Percentiles rank a stretch among this genome's conserved stretches.
Conservation (phyloP, 1,139 yeast genomes). For the Scheffersomyces parashehatae region DNA sequence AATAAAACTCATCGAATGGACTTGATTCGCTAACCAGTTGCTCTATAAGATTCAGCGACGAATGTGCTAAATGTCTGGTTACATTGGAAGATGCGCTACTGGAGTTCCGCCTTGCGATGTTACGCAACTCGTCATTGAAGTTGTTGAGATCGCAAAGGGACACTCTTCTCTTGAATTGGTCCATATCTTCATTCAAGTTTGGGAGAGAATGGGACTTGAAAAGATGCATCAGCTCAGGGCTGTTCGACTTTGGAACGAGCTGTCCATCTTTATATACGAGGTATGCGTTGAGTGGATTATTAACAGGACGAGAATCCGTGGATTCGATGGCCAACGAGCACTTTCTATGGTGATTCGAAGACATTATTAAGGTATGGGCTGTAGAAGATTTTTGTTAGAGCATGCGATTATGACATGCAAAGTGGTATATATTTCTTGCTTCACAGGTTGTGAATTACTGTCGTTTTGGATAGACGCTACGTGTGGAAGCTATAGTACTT, state of each 20-base stretch:
- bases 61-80: background rate
- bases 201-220: conserved; percentile 8
- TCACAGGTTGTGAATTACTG: too few relatives aligned
- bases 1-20: background rate
- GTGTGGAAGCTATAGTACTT: too few relatives aligned
- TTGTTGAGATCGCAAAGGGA: conserved; percentile 28
- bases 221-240: background rate
- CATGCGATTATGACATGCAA: too few relatives aligned
- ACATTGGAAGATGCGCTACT: conserved; percentile 1
- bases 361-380: background rate
- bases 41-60: background rate
- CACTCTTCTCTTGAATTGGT: conserved; percentile 7
- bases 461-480: too few relatives aligned
- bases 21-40: background rate
- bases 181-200: conserved; percentile 9
- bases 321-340: conserved; percentile 26
- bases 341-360: conserved; percentile 6
- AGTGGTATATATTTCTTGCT: too few relatives aligned
- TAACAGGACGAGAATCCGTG: conserved; percentile 10
- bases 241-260: conserved; percentile 1
- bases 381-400: background rate
- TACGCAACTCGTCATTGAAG: conserved; percentile 11
- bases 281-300: conserved; percentile 29
- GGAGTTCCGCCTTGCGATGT: conserved; percentile 3
- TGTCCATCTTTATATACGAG: conserved; percentile 13